These are phyloP conservation scores for Arabidopsis lyrata DNA, from an alignment of 441 rosid species.

Conservation along the genomic window DNA sequence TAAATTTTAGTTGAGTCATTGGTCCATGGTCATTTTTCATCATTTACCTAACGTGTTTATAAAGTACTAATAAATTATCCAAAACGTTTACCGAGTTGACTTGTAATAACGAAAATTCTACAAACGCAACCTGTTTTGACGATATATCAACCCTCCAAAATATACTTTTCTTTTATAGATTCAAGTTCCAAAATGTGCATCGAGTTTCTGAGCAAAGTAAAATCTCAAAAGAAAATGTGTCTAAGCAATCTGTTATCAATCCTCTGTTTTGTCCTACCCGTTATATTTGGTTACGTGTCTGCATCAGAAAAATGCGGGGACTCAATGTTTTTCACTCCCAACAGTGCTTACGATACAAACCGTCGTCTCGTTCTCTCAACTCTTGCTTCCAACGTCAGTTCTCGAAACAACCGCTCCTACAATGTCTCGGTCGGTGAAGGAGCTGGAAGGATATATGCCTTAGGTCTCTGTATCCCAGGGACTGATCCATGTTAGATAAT, in stretches of 20 bases:
- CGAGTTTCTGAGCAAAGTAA: too few relatives aligned
- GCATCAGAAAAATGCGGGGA: conserved; percentile 20
- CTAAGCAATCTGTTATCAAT: not conserved
- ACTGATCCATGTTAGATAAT: too few relatives aligned
- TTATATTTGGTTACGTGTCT: not conserved
- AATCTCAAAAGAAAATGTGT: not conserved
- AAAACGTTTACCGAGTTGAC: too few relatives aligned
- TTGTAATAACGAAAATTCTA: not conserved
- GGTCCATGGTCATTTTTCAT: not conserved
- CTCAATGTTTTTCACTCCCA: conserved; percentile 24
- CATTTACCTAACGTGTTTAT: too few relatives aligned
- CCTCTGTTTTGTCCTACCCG: not conserved
- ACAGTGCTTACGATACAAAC: conserved; percentile 28
- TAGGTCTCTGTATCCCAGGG: conserved; percentile 40
- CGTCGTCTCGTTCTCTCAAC: conserved; percentile 43
- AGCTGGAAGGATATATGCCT: conserved; percentile 27
- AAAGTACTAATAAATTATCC: too few relatives aligned
- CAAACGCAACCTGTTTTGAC: not conserved
- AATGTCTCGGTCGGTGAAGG: conserved; percentile 31
- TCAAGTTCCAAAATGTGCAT: not conserved
- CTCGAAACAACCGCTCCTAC: conserved; percentile 20
- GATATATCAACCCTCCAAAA: not conserved
- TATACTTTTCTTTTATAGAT: not conserved
- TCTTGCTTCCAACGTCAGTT: conserved; percentile 42
- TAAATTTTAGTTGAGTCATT: too few relatives aligned